Conservation (phyloP, 2,329 filamentous ascomycete species). For the Fusarium piperis region DNA sequence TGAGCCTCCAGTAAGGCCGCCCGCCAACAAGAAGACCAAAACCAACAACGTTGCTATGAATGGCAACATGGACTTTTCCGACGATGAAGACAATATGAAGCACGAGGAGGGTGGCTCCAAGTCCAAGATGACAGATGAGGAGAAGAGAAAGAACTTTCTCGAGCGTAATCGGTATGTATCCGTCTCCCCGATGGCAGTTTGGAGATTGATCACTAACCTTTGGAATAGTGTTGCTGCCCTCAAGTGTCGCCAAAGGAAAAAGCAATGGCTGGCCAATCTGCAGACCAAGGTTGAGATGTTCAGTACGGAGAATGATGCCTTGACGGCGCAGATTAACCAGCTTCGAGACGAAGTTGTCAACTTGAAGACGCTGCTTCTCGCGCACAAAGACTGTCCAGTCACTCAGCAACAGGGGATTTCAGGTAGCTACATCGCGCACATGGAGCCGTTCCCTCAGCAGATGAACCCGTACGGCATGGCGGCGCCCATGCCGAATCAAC, state of each 20-base stretch:
- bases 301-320: constrained; percentile 87
- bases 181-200: background rate
- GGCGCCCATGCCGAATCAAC: constrained; percentile 60
- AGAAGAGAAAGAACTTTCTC: constrained; percentile 98
- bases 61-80: constrained; percentile 62
- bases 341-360: constrained; percentile 94
- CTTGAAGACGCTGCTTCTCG: constrained; percentile 89
- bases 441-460: constrained; percentile 64
- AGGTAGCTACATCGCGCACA: constrained; percentile 64
- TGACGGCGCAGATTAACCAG: constrained; percentile 84
- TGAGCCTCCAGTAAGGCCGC: constrained; percentile 67
- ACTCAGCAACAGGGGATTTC: constrained; percentile 81
- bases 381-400: constrained; percentile 96
- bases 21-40: constrained; percentile 77
- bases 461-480: constrained; percentile 70
- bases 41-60: constrained; percentile 38
- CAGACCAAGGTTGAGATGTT: constrained; percentile 96
- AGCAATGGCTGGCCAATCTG: constrained; percentile 96
- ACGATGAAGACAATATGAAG: constrained; percentile 58
- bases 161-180: constrained; percentile 87
- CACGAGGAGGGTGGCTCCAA: constrained; percentile 36
- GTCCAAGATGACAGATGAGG: constrained; percentile 71
- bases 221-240: constrained; percentile 83
- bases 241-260: constrained; percentile 97
- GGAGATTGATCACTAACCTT: background rate